Evolutionary conservation across 331 rosid genomes (phyloP), one percentile per base, ranked within the genome.

Genomic region (Pyrus hybrid): DNA sequence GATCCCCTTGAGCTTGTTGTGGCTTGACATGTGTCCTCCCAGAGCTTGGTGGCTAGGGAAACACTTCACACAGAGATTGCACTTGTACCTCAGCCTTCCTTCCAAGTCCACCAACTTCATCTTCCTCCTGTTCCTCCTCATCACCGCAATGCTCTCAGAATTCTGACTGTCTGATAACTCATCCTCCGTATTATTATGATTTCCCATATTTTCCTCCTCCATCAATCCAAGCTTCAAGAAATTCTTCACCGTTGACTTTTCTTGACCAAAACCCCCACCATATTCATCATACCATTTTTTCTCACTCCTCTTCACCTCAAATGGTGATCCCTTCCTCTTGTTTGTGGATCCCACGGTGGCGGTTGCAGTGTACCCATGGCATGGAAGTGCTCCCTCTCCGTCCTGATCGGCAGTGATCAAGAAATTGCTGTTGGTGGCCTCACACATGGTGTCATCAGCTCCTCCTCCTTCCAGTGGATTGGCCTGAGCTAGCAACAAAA

Each of bases 1-100:
- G 54, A n/a, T 69, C 70, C 61, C 47, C 35, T 76, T 85, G 22
- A 45, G 8, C 68, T 77, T 79, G 67, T 74, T 71, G 25, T 79
- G 83, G 65, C 72, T 76, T 18, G 84, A 81, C 80, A 29, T 64
- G 56, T 86, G 90, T 54, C 83, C 87, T 9, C 87, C 86, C 45
- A 86, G 62, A 11, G 87, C 84, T 76, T 76, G 87, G 75, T 81
- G 76, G 22, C 61, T 70, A 73, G 67, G 65, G 77, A 83, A 83
- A 8, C 76, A 53, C 56, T 78, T 69, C 11, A 30, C 67, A 76
- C 90, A 83, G 68, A 73, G 16, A 26, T 66, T 76, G 81, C 90
- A 81, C 13, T 3, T 41, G 74, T 79, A 82, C 53, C 49, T 65
- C 47, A 65, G 68, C 68, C 41, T 35, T 25, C 47, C 68, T 22